Conservation (phyloP, 108 stramenopile genomes). For the Schizochytrium sp. region DNA sequence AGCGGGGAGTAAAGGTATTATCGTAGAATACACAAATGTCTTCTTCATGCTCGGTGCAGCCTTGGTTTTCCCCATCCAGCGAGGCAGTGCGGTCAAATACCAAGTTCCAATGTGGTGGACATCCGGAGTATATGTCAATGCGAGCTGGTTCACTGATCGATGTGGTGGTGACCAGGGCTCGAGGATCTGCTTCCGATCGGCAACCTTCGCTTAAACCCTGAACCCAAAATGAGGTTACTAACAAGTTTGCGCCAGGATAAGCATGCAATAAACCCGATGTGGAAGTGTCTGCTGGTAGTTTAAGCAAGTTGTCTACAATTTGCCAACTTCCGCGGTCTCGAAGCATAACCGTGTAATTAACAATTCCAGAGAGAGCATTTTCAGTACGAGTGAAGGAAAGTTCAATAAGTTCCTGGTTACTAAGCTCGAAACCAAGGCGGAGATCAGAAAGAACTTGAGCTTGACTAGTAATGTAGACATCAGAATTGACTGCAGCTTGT, state of each 20-base stretch:
- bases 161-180: neutral
- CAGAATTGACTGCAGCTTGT: neutral
- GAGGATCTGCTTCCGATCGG: neutral
- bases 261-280: neutral
- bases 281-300: neutral
- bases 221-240: neutral
- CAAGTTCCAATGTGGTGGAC: neutral
- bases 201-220: conserved; percentile 1
- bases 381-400: neutral
- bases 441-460: neutral
- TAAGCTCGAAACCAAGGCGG: conserved; percentile 20
- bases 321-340: conserved; percentile 10
- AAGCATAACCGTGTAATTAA: neutral
- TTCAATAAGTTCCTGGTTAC: neutral
- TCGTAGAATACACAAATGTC: conserved; percentile 54
- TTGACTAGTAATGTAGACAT: neutral
- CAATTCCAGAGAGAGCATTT: neutral
- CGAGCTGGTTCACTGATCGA: neutral
- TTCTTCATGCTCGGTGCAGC: conserved; percentile 23
- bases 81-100: neutral
- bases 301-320: neutral
- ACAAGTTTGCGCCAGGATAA: neutral
- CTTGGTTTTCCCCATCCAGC: neutral
- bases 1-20: neutral
- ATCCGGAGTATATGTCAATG: conserved; percentile 39